Percentiles rank a stretch among this genome's conserved stretches.
Evolutionary conservation across 2,329 filamentous ascomycete species (phyloP).

Genomic region (Sordariomycetes sp.): DNA sequence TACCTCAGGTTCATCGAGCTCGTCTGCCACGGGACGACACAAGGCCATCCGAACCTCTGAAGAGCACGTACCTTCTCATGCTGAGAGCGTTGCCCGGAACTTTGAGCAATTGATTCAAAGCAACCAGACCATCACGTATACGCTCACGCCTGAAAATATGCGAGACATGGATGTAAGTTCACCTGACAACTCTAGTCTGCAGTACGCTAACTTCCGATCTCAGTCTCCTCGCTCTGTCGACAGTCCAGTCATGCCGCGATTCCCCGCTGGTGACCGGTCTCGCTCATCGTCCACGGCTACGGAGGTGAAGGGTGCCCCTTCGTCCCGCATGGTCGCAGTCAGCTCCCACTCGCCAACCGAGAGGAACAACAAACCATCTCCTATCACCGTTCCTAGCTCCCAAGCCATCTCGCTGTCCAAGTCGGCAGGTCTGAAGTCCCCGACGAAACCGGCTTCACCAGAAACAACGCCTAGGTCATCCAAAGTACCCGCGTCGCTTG

Average conservation of each 20-base stretch:
- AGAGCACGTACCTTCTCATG: conserved; percentile 37
- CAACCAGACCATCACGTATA: conserved; percentile 75
- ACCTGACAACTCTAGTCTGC: not conserved
- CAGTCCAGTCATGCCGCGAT: conserved; percentile 31
- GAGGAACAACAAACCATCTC: conserved; percentile 2
- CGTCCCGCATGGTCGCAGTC: not conserved
- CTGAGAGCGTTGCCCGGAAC: conserved; percentile 54
- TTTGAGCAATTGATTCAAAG: conserved; percentile 77
- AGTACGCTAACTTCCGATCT: conserved; percentile 8
- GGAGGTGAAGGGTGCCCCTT: not conserved
- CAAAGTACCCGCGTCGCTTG: conserved; percentile 19
- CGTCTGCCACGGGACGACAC: conserved; percentile 38
- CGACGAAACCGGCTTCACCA: conserved; percentile 7
- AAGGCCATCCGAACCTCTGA: conserved; percentile 49
- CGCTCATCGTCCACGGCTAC: conserved; percentile 25
- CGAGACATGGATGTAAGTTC: conserved; percentile 61
- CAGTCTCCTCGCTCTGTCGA: conserved; percentile 31
- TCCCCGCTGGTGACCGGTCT: conserved; percentile 30
- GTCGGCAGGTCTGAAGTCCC: not conserved
- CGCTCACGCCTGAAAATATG: conserved; percentile 71
- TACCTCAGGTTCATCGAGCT: conserved; percentile 41
- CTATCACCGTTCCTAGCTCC: conserved; percentile 2
- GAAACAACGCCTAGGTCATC: conserved; percentile 8
- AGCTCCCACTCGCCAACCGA: not conserved
- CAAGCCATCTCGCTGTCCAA: not conserved